phyloP scores from a whole-genome alignment of 2,329 filamentous ascomycete species.

The Macrophomina phaseolina region DNA sequence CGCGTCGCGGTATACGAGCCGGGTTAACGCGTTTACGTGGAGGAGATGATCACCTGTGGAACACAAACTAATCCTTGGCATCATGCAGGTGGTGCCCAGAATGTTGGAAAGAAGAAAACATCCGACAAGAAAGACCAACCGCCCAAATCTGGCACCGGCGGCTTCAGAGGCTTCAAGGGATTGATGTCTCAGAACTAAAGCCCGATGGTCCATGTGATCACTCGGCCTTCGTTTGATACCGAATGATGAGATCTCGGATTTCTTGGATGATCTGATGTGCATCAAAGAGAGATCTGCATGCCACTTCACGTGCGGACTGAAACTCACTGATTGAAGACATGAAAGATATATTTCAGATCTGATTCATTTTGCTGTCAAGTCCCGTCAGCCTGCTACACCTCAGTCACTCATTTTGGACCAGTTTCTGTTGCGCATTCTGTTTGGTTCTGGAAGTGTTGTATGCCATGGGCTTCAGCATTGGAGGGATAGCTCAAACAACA shows the following conservation, averaged over 20 bases:
- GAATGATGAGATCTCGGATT: no score
- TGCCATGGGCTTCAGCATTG: background rate
- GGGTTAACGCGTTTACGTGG: background rate
- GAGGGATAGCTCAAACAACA: background rate
- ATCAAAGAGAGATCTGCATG: background rate
- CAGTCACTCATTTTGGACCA: background rate
- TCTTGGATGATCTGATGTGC: background rate
- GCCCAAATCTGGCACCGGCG: constrained; percentile 19
- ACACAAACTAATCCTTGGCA: constrained; percentile 16
- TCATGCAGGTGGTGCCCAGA: constrained; percentile 56
- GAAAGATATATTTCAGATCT: no score
- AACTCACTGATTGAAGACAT: no score
- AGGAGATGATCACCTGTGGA: background rate
- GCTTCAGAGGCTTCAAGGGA: constrained; percentile 28
- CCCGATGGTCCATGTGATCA: background rate
- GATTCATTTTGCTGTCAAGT: background rate
- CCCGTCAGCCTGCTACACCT: no score
- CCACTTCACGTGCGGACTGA: background rate
- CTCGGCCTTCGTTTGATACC: no score
- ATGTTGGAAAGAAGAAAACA: constrained; percentile 61
- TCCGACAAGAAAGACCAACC: constrained; percentile 47
- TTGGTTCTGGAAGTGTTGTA: background rate
- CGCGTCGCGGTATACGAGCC: background rate
- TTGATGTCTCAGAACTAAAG: constrained; percentile 26
- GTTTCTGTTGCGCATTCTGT: background rate